phyloP scores from a whole-genome alignment of 108 stramenopile genomes.

The Seminavis robusta region DNA sequence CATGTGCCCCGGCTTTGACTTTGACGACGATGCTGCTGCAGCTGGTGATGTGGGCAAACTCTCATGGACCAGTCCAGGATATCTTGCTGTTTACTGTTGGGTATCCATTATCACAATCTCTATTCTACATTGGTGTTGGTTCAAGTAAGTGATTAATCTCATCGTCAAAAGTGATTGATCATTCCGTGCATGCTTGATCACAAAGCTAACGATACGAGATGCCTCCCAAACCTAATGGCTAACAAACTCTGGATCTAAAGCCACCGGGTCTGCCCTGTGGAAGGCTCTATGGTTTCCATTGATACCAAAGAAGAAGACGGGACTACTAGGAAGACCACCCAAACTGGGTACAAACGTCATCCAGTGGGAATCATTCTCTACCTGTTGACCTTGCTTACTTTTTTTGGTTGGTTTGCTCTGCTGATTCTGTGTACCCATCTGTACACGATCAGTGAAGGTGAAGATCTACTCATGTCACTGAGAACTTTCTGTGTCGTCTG shows the following conservation, averaged over 20 bases:
- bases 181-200: too few relatives aligned
- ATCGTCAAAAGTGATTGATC: too few relatives aligned
- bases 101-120: conserved; percentile 20
- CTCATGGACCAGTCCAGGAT: conserved; percentile 28
- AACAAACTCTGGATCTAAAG: too few relatives aligned
- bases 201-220: too few relatives aligned
- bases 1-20: conserved; percentile 24
- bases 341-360: conserved; percentile 48
- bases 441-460: conserved; percentile 29
- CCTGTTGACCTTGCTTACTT: conserved; percentile 20
- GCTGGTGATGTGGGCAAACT: conserved; percentile 25
- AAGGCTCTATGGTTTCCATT: conserved; percentile 21
- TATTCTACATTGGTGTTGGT: conserved; percentile 47
- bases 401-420: too few relatives aligned
- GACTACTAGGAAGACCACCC: conserved; percentile 17
- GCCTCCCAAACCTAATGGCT: too few relatives aligned
- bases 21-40: conserved; percentile 15
- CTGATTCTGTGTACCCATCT: too few relatives aligned
- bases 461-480: conserved; percentile 46
- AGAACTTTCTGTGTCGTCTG: conserved; percentile 41
- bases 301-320: background rate
- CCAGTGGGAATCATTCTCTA: conserved; percentile 36
- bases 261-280: conserved; percentile 37
- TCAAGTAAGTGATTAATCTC: too few relatives aligned
- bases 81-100: conserved; percentile 34